A percentile compares a stretch with the other conserved stretches of the same genome.
phyloP scores from a whole-genome alignment of 176 grass and related monocot genomes.

The Dendrocalamus sinicus region DNA sequence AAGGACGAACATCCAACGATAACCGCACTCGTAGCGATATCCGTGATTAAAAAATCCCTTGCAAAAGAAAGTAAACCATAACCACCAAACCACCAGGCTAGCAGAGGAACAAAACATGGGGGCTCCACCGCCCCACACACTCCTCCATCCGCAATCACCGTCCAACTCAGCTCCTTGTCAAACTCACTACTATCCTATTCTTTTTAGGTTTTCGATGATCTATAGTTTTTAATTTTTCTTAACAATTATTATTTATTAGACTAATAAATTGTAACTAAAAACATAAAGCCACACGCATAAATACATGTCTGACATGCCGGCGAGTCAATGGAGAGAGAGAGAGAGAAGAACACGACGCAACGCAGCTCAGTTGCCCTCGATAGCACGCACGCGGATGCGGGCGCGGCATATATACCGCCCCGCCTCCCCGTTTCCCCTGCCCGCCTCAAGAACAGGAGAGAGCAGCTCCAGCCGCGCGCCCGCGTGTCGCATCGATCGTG shows the following conservation, averaged over 20 bases:
- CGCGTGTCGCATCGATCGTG: neutral
- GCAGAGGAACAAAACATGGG: neutral
- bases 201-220: no score
- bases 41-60: neutral
- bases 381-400: neutral
- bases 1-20: conserved; percentile 1
- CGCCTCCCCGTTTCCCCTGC: neutral
- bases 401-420: conserved; percentile 42
- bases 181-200: neutral
- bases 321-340: conserved; percentile 26
- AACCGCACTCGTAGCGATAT: neutral
- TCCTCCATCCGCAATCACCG: conserved; percentile 34
- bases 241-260: no score
- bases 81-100: neutral
- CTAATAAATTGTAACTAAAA: no score
- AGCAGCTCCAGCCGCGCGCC: neutral
- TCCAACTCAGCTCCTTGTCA: conserved; percentile 24
- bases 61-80: neutral
- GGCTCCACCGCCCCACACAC: conserved; percentile 44
- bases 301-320: neutral
- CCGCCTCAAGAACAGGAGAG: conserved; percentile 23
- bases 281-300: no score
- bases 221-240: no score
- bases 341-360: neutral
- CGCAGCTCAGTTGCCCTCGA: neutral